phyloP scores from a whole-genome alignment of 352 stramenopile species.

The Globisporangium mamillatum region DNA sequence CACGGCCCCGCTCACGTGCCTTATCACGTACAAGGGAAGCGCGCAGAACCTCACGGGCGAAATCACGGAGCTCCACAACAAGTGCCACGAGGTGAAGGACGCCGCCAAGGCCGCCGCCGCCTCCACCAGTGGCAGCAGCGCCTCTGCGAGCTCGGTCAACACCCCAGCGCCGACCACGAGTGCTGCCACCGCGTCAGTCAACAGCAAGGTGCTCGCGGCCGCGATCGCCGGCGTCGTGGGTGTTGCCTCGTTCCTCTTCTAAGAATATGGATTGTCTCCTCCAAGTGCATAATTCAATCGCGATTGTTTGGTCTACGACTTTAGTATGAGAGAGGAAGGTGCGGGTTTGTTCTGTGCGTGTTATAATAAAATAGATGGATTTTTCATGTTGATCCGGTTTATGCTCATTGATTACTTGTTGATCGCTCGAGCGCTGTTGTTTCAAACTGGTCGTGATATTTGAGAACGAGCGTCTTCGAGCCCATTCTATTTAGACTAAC shows the following conservation, averaged over 20 bases:
- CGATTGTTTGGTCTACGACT: too few relatives aligned
- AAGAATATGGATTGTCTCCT: background rate
- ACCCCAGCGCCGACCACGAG: slow-evolving; percentile 7
- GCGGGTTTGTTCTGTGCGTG: too few relatives aligned
- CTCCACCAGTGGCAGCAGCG: background rate
- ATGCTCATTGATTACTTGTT: too few relatives aligned
- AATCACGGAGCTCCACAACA: slow-evolving; percentile 39
- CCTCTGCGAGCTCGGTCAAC: background rate
- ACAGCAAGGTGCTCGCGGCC: slow-evolving; percentile 8
- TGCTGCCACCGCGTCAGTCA: background rate
- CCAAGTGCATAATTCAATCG: too few relatives aligned
- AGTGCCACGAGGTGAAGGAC: slow-evolving; percentile 38
- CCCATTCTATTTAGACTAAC: too few relatives aligned
- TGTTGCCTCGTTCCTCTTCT: slow-evolving; percentile 14
- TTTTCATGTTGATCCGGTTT: too few relatives aligned
- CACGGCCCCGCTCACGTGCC: slow-evolving; percentile 33
- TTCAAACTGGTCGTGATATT: too few relatives aligned
- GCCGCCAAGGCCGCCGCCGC: slow-evolving; percentile 7
- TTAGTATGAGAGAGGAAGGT: too few relatives aligned
- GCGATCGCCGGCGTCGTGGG: slow-evolving; percentile 1
- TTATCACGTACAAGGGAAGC: slow-evolving; percentile 42
- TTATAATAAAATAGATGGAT: too few relatives aligned
- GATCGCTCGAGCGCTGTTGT: too few relatives aligned
- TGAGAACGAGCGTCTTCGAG: too few relatives aligned
- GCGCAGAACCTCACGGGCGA: slow-evolving; percentile 38